Base-by-base conservation (phyloP, 2,329 filamentous ascomycete genomes). In the Aspergillus unguis region DNA sequence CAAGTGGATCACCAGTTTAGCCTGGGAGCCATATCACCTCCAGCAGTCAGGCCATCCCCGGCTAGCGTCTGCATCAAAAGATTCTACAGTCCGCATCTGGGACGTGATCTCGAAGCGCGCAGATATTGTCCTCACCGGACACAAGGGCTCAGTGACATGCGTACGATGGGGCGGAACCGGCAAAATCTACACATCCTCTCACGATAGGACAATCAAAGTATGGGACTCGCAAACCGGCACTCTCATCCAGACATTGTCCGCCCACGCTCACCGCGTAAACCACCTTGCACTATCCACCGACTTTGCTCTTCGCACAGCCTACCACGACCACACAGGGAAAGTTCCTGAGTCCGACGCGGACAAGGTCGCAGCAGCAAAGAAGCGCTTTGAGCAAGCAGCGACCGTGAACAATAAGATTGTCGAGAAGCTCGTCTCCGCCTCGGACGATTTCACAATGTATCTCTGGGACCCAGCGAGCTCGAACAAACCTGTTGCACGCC, bases 401-500 rank as follows among this genome's bases (percentile, higher is more conserved):
- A 88, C 80, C 2, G 80, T 91, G 28, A 83, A 86, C 58, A 88
- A 88, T 27, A 84, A 86, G 65, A 79, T 95, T 25, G 84, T 88
- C 1, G 94, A 99, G 75, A 83, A 89, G 28, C 75, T 97, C 3
- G 88, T 95, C 2, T 95, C 91, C 6, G 94, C 92, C 2, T 92
- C 87, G 60, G 94, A 97, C 67, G 94, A 99, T 71, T 95, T 92
- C 70, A 96, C 92, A 5, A 92, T 99, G 82, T 96, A 91, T 68
- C 80, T 99, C 6, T 99, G 92, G 92, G 89, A 95, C 55, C 92
- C 92, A 0, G 79, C 85, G 7, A 80, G 78, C 40, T 85, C 86
- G 3, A 88, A 80, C 6, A 96, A 97, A 70, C 92, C 92, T 0
- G 77, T 97, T 3, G 87, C 89, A n/a, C 81, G 91, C 32, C 82